Percentiles rank a stretch among this genome's conserved stretches.
Conservation (phyloP, 2,329 filamentous ascomycete species). For the Penicillium brasilianum region DNA sequence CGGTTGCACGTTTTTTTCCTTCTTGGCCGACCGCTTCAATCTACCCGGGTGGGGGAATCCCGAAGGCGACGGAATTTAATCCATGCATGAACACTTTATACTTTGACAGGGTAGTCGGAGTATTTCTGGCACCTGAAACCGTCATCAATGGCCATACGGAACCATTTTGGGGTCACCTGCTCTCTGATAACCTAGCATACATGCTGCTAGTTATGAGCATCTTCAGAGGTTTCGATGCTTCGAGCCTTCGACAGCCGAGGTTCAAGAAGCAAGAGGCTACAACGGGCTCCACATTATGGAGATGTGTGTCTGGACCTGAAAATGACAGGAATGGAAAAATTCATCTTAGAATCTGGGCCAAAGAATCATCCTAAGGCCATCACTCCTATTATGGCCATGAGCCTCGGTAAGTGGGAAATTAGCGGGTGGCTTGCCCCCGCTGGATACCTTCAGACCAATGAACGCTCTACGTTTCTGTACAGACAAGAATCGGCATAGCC, state of each 20-base stretch:
- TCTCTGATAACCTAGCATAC: neutral
- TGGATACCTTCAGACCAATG: neutral
- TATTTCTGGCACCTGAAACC: neutral
- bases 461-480: neutral
- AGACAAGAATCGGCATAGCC: neutral
- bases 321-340: neutral
- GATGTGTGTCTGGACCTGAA: neutral
- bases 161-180: neutral
- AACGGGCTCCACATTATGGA: neutral
- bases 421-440: neutral
- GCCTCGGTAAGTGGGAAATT: slow-evolving; percentile 14
- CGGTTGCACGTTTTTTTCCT: no score
- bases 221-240: neutral
- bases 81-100: neutral
- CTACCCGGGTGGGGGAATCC: neutral
- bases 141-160: neutral
- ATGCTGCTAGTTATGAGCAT: neutral
- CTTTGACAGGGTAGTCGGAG: neutral
- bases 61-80: neutral
- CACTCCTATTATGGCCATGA: neutral
- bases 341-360: neutral
- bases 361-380: neutral
- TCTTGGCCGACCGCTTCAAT: neutral
- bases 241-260: neutral
- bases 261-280: neutral